Base-by-base conservation (phyloP, 352 stramenopile genomes). In the Chrysophaeum taylorii region DNA sequence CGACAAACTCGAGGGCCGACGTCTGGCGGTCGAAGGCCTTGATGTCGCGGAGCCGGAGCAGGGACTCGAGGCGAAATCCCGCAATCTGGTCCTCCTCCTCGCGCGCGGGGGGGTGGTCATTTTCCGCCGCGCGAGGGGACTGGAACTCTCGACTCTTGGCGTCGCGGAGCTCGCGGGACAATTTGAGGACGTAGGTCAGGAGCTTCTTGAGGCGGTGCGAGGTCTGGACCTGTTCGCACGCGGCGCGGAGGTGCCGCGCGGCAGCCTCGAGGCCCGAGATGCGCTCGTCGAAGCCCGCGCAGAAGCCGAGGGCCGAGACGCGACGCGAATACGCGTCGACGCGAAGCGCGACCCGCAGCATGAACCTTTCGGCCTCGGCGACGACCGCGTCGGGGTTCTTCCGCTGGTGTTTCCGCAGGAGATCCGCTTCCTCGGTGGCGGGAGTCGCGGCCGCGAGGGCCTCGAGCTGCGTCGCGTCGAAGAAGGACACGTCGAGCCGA, bases 1-100 rank as follows among this genome's bases (percentile, higher is more conserved):
- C 76, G 62, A 81, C 64, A 61, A 79, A 81, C 33, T 78, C 73
- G 18, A 81, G 57, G 21, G 77, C 76, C 64, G 73, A 79, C 52
- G 76, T 81, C 64, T 78, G 70, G 31, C 68, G 60, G 69, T 81
- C 76, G 63, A 81, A 81, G 25, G 76, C 76, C 71, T 81, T 81
- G 16, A 35, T 66, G 14, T 66, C 57, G 12, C 33, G 9, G 5
- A 66, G 27, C 15, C 31, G 23, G 33, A 48, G 31, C 36, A 66
- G 57, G 21, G 31, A 43, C 33, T 2, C 33, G 31, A 66, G 27
- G 14, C 31, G 27, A 36, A 66, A 66, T 9, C 57, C 57, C 29
- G 4, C 5, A 16, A 4, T 4, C 14, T 35, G 14, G 36, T 45
- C 33, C 12, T 42, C 57, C 4, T 2, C 50, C 25, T 4, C 50